Conservation (phyloP, 2,329 filamentous ascomycete species). For the Aspergillus fumigatus region DNA sequence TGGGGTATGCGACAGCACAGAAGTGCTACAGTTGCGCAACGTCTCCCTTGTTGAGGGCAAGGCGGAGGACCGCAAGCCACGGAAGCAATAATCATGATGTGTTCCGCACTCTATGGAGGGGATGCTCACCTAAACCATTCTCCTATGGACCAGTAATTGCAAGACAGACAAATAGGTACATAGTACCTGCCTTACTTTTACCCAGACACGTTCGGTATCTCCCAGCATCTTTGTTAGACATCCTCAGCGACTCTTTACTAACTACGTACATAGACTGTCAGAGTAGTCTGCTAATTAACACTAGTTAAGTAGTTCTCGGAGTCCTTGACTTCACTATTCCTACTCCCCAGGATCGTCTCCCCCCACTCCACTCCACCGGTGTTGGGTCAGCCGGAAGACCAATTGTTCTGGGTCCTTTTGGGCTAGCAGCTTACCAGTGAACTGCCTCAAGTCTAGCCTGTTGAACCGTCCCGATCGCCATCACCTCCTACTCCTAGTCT, state of each 20-base stretch:
- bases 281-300: not conserved
- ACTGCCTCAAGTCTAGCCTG: not conserved
- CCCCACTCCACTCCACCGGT: not conserved
- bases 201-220: not conserved
- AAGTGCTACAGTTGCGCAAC: not conserved
- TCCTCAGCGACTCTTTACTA: not conserved
- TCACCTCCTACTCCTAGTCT: not conserved
- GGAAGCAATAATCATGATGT: not conserved
- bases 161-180: not conserved
- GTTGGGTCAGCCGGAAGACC: not conserved
- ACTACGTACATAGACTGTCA: not conserved
- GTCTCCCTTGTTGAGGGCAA: not conserved
- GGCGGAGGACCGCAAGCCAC: not conserved
- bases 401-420: not conserved
- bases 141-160: not conserved
- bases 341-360: not conserved
- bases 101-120: not conserved
- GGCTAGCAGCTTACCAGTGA: not conserved
- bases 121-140: no score
- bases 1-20: not conserved
- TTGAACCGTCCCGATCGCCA: not conserved
- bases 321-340: not conserved
- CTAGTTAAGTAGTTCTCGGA: not conserved
- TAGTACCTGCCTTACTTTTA: no score
- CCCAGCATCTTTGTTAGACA: not conserved